These are phyloP conservation scores for Testicularia cyperi DNA, from an alignment of 1,284 basidiomycete species.

Conservation along the genomic window DNA sequence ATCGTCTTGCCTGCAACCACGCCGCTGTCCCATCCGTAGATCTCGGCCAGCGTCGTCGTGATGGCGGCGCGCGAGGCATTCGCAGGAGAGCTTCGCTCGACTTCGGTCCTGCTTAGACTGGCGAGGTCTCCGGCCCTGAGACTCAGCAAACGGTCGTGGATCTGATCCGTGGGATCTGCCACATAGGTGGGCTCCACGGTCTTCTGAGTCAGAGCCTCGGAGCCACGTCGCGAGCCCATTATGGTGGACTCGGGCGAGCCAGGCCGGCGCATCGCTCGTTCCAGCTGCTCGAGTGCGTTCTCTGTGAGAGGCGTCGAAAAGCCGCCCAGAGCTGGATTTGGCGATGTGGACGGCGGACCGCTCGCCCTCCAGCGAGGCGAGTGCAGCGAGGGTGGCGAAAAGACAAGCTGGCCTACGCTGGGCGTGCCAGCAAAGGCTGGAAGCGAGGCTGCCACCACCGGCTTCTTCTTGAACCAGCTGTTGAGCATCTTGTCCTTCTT, in stretches of 20 bases:
- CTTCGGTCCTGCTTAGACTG: no score
- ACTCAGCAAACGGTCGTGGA: no score
- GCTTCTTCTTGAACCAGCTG: slow-evolving; percentile 36
- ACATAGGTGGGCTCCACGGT: slow-evolving; percentile 6
- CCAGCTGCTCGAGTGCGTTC: slow-evolving; percentile 20
- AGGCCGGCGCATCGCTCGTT: slow-evolving; percentile 18
- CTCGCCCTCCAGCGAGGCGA: not conserved
- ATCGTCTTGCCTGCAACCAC: slow-evolving; percentile 4
- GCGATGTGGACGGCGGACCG: no score
- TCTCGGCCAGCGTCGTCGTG: slow-evolving; percentile 11
- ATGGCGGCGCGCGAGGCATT: slow-evolving; percentile 8
- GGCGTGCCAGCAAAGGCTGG: slow-evolving; percentile 1
- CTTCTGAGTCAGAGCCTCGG: slow-evolving; percentile 34
- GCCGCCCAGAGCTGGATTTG: no score
- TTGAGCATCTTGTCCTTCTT: slow-evolving; percentile 43
- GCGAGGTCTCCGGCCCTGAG: no score
- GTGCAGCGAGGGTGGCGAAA: not conserved
- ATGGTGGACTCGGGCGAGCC: slow-evolving; percentile 34
- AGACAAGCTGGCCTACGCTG: not conserved
- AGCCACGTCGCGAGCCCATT: slow-evolving; percentile 34
- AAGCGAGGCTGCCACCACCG: not conserved
- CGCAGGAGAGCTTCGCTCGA: not conserved
- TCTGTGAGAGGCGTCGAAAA: slow-evolving; percentile 21
- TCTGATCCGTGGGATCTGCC: no score
- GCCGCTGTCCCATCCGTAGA: slow-evolving; percentile 25